A percentile compares a stretch with the other conserved stretches of the same genome.
These are phyloP conservation scores for Penicillium sp. DNA, from an alignment of 2,329 filamentous ascomycete genomes.

Conservation along the genomic window DNA sequence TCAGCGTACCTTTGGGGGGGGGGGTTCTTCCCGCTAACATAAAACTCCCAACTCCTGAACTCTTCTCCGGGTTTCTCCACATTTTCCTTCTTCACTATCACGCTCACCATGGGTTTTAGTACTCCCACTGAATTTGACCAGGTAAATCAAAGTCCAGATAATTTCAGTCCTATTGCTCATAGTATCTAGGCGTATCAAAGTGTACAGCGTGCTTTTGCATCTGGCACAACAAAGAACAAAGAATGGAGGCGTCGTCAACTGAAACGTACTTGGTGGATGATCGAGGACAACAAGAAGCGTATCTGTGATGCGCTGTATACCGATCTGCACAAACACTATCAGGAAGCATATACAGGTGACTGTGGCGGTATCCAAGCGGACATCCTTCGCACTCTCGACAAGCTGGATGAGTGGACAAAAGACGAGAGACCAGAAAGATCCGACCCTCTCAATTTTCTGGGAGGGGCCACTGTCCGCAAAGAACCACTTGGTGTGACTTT, in stretches of 20 bases:
- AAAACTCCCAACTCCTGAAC: not conserved
- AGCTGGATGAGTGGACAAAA: slow-evolving; percentile 44
- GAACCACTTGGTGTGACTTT: slow-evolving; percentile 48
- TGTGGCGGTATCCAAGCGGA: slow-evolving; percentile 32
- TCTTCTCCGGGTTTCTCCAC: slow-evolving; percentile 6
- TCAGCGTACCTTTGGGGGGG: not conserved
- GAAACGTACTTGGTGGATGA: slow-evolving; percentile 23
- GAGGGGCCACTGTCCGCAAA: slow-evolving; percentile 38
- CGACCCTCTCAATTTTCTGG: slow-evolving; percentile 32
- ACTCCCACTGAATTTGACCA: slow-evolving; percentile 17
- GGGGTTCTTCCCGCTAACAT: not conserved
- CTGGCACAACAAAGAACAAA: slow-evolving; percentile 17
- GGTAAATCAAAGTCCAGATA: slow-evolving; percentile 1
- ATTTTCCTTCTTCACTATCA: not conserved
- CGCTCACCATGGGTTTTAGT: slow-evolving; percentile 14
- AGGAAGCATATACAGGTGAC: slow-evolving; percentile 17
- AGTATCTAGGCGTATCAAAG: slow-evolving; percentile 15
- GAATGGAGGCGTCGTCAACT: slow-evolving; percentile 19
- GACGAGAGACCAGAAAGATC: slow-evolving; percentile 32
- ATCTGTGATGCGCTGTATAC: slow-evolving; percentile 15
- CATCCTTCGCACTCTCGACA: slow-evolving; percentile 38
- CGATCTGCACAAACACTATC: slow-evolving; percentile 19
- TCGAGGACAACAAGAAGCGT: slow-evolving; percentile 21
- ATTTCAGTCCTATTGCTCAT: not conserved
- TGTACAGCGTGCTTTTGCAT: slow-evolving; percentile 13